These are phyloP conservation scores for Penicillium nucicola DNA, from an alignment of 495 filamentous ascomycete genomes.

Conservation along the genomic window DNA sequence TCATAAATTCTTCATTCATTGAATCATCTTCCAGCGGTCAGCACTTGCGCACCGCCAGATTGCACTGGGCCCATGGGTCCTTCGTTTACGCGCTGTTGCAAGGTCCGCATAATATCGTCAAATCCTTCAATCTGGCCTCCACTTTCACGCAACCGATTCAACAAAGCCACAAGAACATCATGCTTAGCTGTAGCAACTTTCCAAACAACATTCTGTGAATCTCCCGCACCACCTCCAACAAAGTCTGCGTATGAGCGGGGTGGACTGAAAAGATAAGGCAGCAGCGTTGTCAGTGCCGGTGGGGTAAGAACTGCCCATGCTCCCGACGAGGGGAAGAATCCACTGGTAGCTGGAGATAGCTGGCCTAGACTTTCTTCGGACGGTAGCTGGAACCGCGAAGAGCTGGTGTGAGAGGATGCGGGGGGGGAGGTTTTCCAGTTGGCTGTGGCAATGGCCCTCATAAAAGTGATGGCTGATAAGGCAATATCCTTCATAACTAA, in stretches of 20 bases:
- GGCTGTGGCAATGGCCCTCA: constrained; percentile 51
- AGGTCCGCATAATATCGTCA: constrained; percentile 42
- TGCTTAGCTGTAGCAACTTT: constrained; percentile 58
- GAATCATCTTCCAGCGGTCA: constrained; percentile 36
- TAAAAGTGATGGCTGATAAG: constrained; percentile 51
- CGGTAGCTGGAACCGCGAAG: constrained; percentile 39
- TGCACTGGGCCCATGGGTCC: constrained; percentile 41
- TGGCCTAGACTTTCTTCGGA: constrained; percentile 38
- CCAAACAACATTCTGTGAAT: constrained; percentile 57
- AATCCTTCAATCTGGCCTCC: constrained; percentile 31
- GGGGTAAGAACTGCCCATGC: constrained; percentile 50
- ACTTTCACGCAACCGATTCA: constrained; percentile 29
- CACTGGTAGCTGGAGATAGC: constrained; percentile 33
- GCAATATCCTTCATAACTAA: constrained; percentile 58
- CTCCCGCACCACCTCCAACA: constrained; percentile 55
- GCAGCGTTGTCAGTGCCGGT: constrained; percentile 48
- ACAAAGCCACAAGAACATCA: constrained; percentile 50
- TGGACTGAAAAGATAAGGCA: constrained; percentile 59
- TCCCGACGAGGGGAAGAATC: constrained; percentile 44
- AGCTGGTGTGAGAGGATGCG: constrained; percentile 11
- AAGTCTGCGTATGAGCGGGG: constrained; percentile 56
- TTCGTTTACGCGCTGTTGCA: constrained; percentile 42
- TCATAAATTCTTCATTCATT: neutral
- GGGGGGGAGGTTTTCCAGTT: constrained; percentile 46
- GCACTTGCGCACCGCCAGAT: constrained; percentile 29